These are phyloP conservation scores for Chlamydomonas eustigma DNA, from an alignment of 139 green algal genomes.

Conservation along the genomic window DNA sequence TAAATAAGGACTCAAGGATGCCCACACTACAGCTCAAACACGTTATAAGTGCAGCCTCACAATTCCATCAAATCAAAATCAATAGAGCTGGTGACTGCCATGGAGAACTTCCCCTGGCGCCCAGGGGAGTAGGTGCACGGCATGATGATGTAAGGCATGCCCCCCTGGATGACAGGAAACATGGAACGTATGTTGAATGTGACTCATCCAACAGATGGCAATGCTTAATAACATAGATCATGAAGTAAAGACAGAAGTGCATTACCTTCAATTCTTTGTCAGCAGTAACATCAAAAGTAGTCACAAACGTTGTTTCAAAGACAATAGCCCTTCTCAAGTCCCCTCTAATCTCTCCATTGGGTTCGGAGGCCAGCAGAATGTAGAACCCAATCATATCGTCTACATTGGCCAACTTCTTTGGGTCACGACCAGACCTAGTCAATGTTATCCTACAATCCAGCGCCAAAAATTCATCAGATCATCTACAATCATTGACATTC, in stretches of 20 bases:
- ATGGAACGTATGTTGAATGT: too few relatives aligned
- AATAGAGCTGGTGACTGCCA: conserved; percentile 8
- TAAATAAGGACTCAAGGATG: too few relatives aligned
- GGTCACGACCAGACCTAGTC: neutral
- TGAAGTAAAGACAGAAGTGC: too few relatives aligned
- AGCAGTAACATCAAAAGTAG: conserved; percentile 14
- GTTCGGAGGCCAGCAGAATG: conserved; percentile 33
- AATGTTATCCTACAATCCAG: conserved; percentile 34
- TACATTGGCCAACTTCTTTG: conserved; percentile 9
- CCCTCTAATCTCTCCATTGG: conserved; percentile 33
- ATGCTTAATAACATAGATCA: too few relatives aligned
- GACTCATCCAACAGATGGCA: too few relatives aligned
- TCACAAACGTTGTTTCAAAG: conserved; percentile 38
- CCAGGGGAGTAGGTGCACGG: conserved; percentile 47
- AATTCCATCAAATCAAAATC: conserved; percentile 26
- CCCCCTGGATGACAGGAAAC: too few relatives aligned
- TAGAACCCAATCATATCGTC: conserved; percentile 62
- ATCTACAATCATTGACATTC: too few relatives aligned
- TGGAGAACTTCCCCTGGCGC: conserved; percentile 17
- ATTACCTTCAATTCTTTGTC: conserved; percentile 38
- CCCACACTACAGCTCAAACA: too few relatives aligned
- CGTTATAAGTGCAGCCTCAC: too few relatives aligned
- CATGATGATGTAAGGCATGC: conserved; percentile 47
- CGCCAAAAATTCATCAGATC: too few relatives aligned
- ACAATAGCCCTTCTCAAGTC: conserved; percentile 26